phyloP scores from a whole-genome alignment of 148 eudicot species.

The Rhododendron simsii region DNA sequence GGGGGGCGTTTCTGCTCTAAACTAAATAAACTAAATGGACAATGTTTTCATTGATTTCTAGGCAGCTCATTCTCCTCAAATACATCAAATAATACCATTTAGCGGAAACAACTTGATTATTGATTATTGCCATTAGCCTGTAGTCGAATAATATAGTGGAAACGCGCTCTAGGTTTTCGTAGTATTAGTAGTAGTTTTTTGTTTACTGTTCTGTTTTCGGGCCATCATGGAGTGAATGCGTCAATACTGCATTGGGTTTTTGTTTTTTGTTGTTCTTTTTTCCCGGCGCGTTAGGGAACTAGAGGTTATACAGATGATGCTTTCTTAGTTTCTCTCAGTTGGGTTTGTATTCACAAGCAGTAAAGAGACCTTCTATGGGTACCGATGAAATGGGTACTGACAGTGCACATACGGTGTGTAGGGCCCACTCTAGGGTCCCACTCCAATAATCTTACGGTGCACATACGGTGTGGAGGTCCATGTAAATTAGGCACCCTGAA shows the following conservation, averaged over 20 bases:
- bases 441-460: too few relatives aligned
- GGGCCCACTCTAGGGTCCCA: too few relatives aligned
- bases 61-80: not conserved
- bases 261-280: not conserved
- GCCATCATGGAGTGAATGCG: not conserved
- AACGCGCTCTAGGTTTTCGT: not conserved
- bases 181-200: not conserved
- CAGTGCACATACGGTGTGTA: too few relatives aligned
- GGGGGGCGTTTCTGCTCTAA: not conserved
- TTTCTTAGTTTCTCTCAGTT: not conserved
- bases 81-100: not conserved
- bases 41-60: not conserved
- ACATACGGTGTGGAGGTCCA: not conserved
- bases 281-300: not conserved
- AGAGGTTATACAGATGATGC: not conserved
- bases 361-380: too few relatives aligned
- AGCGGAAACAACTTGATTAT: too few relatives aligned
- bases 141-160: too few relatives aligned
- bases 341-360: not conserved
- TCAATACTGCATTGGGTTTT: too few relatives aligned
- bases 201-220: not conserved
- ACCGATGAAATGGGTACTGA: too few relatives aligned
- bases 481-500: not conserved
- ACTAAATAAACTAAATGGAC: not conserved
- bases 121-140: too few relatives aligned